Conservation (phyloP, 2,329 filamentous ascomycete species). For the Knoxdaviesia capensis region DNA sequence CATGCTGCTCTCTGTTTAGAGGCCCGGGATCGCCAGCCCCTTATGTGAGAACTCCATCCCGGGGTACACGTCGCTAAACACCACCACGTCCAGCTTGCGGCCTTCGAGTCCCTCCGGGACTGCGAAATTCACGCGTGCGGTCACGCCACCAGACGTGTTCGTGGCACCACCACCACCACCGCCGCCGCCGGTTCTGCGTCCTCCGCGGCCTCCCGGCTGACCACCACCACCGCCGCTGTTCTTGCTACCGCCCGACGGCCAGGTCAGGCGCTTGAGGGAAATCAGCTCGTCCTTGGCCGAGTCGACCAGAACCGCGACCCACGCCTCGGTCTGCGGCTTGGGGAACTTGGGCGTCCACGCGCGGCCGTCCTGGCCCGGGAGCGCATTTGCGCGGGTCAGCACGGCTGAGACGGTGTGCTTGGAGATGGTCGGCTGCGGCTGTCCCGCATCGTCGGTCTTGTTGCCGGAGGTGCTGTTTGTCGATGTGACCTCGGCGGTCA, state of each 20-base stretch:
- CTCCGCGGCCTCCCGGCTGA: slow-evolving; percentile 1
- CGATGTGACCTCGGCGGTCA: slow-evolving; percentile 24
- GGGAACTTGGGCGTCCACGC: slow-evolving; percentile 82
- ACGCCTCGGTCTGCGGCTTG: slow-evolving; percentile 86
- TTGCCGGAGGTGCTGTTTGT: too few relatives aligned
- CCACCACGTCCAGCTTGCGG: slow-evolving; percentile 49
- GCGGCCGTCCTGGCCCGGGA: slow-evolving; percentile 44
- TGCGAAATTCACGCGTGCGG: slow-evolving; percentile 14
- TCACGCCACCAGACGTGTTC: slow-evolving; percentile 17
- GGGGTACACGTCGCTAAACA: slow-evolving; percentile 76
- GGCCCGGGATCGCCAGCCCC: slow-evolving; percentile 1
- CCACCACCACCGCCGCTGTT: slow-evolving; percentile 3
- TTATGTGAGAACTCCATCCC: slow-evolving; percentile 33
- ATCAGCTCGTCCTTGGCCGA: slow-evolving; percentile 52
- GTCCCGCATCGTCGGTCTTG: slow-evolving; percentile 23
- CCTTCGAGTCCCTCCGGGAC: slow-evolving; percentile 22
- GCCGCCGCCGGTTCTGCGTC: slow-evolving; percentile 6
- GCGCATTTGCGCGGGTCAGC: slow-evolving; percentile 45
- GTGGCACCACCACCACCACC: slow-evolving; percentile 5
- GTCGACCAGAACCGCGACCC: slow-evolving; percentile 65
- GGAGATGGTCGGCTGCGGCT: too few relatives aligned
- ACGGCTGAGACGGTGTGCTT: slow-evolving; percentile 20
- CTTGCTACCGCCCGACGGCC: slow-evolving; percentile 20
- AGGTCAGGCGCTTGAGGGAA: slow-evolving; percentile 70
- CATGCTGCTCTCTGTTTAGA: not conserved